A percentile compares a stretch with the other conserved stretches of the same genome.
phyloP scores from a whole-genome alignment of 169 alveolate genomes.

The Plasmodium adleri region DNA sequence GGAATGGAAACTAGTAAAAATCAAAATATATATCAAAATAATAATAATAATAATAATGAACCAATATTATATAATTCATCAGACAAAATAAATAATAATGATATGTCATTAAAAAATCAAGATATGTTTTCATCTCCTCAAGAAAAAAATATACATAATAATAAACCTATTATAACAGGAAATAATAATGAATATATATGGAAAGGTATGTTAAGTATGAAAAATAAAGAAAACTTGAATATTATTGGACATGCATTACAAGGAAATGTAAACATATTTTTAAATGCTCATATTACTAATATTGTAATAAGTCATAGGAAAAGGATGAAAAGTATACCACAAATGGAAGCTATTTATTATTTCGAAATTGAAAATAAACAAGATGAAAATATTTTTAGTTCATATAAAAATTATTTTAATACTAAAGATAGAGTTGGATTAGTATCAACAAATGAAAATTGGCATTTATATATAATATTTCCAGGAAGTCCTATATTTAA shows the following conservation, averaged over 20 bases:
- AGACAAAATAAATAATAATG: not conserved
- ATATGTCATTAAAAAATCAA: not conserved
- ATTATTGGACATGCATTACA: constrained; percentile 47
- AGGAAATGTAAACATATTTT: constrained; percentile 26
- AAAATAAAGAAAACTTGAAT: constrained; percentile 46
- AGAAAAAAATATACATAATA: constrained; percentile 4
- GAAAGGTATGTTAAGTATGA: constrained; percentile 69
- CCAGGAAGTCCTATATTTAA: constrained; percentile 69
- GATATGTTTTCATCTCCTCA: not conserved
- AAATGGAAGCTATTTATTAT: constrained; percentile 57
- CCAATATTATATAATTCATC: not conserved
- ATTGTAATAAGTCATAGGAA: constrained; percentile 66
- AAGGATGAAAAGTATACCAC: constrained; percentile 57
- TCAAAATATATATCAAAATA: constrained; percentile 8
- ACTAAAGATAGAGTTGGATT: constrained; percentile 75
- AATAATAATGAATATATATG: constrained; percentile 26
- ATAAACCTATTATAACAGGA: not conserved
- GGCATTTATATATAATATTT: constrained; percentile 69
- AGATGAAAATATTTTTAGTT: constrained; percentile 45
- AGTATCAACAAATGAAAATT: constrained; percentile 53
- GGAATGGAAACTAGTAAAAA: not conserved
- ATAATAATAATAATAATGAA: constrained; percentile 8
- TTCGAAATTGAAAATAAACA: constrained; percentile 58
- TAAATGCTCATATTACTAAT: constrained; percentile 23
- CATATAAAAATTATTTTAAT: constrained; percentile 74